These are phyloP conservation scores for Zizania latifolia DNA, from an alignment of 176 grass and related monocot species.

Conservation along the genomic window DNA sequence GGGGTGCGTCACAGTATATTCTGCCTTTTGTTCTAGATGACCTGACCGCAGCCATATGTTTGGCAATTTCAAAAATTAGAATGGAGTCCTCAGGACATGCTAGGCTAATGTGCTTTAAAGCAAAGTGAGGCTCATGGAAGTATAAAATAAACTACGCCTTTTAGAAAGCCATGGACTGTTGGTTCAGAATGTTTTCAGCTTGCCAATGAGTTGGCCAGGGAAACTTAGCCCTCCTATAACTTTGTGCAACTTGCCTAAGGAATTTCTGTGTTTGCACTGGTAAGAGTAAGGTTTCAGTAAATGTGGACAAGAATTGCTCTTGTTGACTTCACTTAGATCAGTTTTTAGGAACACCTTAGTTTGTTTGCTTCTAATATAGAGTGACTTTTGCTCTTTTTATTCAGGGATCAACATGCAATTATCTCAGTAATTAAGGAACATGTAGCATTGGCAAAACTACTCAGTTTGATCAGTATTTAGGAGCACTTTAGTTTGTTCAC, in stretches of 20 bases:
- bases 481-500: neutral
- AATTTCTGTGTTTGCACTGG: neutral
- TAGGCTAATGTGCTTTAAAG: neutral
- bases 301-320: constrained; percentile 2
- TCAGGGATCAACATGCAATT: neutral
- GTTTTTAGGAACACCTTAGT: no score
- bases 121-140: neutral
- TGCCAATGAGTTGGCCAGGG: neutral
- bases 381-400: neutral
- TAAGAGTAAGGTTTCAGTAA: neutral
- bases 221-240: neutral
- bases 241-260: neutral
- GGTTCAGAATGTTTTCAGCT: neutral
- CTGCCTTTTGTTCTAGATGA: no score
- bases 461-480: neutral
- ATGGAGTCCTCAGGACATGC: neutral
- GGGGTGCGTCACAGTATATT: neutral
- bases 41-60: no score
- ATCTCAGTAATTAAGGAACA: no score
- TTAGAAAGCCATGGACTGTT: neutral
- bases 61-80: no score
- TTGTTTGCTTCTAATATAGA: neutral
- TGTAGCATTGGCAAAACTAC: no score
- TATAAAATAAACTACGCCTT: neutral
- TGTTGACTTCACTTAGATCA: neutral